Percentiles rank a stretch among this genome's conserved stretches.
Conservation (phyloP, 2,329 filamentous ascomycete genomes). For the Lizonia empirigonia region DNA sequence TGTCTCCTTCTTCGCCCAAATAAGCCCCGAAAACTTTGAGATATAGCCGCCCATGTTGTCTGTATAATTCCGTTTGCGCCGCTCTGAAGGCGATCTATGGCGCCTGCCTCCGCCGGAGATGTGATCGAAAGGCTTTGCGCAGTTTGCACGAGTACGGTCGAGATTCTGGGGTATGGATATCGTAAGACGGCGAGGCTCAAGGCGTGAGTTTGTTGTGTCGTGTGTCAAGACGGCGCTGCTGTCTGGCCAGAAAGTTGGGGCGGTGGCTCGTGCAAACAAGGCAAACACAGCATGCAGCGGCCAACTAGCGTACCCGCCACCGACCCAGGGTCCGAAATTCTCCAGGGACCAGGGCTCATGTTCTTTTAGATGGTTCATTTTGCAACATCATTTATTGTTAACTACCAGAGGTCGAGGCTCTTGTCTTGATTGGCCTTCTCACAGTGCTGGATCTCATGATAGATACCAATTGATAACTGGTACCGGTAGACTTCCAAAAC, state of each 20-base stretch:
- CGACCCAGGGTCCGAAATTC: not conserved
- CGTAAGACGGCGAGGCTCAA: not conserved
- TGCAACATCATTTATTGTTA: too few species aligned
- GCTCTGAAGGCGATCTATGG: conserved; percentile 20
- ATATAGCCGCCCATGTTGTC: conserved; percentile 43
- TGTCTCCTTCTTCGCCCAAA: conserved; percentile 95
- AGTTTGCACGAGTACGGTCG: not conserved
- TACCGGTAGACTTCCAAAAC: not conserved
- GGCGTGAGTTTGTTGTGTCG: conserved; percentile 10
- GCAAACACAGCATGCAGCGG: conserved; percentile 22
- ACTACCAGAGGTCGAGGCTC: too few species aligned
- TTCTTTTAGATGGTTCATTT: too few species aligned
- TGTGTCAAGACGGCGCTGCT: conserved; percentile 23
- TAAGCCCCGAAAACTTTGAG: conserved; percentile 38
- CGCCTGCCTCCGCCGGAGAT: conserved; percentile 16
- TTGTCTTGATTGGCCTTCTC: too few species aligned
- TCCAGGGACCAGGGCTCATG: too few species aligned
- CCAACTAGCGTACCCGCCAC: not conserved
- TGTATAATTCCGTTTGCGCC: conserved; percentile 17
- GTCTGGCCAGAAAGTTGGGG: conserved; percentile 34
- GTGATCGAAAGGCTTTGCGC: not conserved
- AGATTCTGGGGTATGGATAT: not conserved
- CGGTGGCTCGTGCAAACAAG: conserved; percentile 30
- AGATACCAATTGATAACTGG: too few species aligned
- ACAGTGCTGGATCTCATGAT: too few species aligned